phyloP scores from a whole-genome alignment of 257 asterid genomes.

The Solanum pinnatisectum region DNA sequence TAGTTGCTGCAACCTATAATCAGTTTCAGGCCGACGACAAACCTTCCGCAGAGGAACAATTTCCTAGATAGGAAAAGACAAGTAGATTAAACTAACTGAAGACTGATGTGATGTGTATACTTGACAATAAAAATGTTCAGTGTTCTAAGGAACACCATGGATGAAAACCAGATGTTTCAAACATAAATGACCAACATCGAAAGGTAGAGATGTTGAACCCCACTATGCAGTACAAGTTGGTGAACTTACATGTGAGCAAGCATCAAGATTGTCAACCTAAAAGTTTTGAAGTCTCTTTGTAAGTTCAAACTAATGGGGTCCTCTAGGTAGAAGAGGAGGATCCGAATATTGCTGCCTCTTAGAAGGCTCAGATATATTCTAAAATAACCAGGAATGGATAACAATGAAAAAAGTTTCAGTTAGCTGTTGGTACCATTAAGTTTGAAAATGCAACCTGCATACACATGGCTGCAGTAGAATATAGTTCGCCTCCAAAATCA shows the following conservation, averaged over 20 bases:
- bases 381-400: neutral
- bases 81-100: neutral
- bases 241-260: neutral
- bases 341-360: neutral
- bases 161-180: neutral
- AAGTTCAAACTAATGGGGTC: neutral
- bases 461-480: neutral
- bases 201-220: neutral
- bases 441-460: neutral
- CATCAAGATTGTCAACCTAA: neutral
- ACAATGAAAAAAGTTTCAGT: neutral
- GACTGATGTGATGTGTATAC: neutral
- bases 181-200: neutral
- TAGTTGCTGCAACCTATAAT: conserved; percentile 47
- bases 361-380: neutral
- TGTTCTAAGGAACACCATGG: neutral
- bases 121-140: neutral
- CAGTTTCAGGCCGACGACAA: conserved; percentile 59
- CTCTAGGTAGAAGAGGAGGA: neutral
- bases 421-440: neutral
- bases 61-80: conserved; percentile 31
- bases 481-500: neutral
- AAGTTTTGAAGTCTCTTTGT: neutral
- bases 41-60: conserved; percentile 60
- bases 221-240: neutral